phyloP scores from a whole-genome alignment of 306 rosid species.

The Betula pendula region DNA sequence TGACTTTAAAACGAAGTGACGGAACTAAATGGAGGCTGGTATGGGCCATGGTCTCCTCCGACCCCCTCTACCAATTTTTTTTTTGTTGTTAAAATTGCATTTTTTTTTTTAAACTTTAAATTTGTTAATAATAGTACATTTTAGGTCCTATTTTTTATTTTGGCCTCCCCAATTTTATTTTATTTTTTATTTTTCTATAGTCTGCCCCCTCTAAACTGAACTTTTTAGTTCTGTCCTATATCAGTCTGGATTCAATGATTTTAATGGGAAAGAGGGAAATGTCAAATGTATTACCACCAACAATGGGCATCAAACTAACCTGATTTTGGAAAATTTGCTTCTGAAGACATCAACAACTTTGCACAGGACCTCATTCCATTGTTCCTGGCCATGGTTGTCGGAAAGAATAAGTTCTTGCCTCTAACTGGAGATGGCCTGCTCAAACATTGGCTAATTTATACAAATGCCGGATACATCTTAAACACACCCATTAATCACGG shows the following conservation, averaged over 20 bases:
- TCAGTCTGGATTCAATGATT: not conserved
- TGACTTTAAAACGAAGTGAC: not conserved
- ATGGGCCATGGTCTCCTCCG: too few species aligned
- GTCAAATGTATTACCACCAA: not conserved
- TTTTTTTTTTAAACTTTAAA: too few species aligned
- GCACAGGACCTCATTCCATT: constrained; percentile 31
- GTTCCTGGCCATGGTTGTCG: constrained; percentile 12
- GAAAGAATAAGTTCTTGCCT: not conserved
- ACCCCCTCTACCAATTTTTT: too few species aligned
- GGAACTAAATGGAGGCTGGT: too few species aligned
- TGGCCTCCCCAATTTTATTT: too few species aligned
- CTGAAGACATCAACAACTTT: constrained; percentile 29
- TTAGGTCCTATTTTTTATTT: too few species aligned
- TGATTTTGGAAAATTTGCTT: constrained; percentile 24
- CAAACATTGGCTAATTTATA: not conserved
- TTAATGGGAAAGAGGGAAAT: not conserved
- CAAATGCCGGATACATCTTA: not conserved
- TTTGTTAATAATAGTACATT: too few species aligned
- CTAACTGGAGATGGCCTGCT: not conserved
- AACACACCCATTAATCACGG: not conserved
- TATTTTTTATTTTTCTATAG: too few species aligned
- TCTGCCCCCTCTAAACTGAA: too few species aligned
- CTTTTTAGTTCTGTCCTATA: too few species aligned
- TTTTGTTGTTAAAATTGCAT: too few species aligned
- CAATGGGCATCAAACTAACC: constrained; percentile 8